These are phyloP conservation scores for Cucurbita maxima DNA, from an alignment of 306 rosid species.

Conservation along the genomic window DNA sequence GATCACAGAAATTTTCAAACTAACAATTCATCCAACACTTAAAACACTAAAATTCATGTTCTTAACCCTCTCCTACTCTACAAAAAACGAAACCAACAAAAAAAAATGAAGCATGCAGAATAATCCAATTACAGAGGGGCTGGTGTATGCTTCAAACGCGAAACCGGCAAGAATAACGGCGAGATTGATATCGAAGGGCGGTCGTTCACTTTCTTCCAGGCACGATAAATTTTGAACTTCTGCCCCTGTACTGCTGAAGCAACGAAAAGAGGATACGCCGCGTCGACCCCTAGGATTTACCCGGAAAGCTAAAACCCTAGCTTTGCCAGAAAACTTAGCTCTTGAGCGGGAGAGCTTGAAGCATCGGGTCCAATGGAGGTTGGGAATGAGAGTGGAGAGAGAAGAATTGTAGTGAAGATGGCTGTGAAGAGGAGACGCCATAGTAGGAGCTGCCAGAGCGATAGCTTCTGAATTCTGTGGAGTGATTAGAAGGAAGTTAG, in stretches of 20 bases:
- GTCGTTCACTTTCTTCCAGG: slow-evolving; percentile 30
- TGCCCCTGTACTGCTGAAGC: slow-evolving; percentile 30
- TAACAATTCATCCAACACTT: not conserved
- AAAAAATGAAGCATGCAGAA: not conserved
- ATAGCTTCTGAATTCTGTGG: not conserved
- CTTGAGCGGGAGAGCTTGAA: slow-evolving; percentile 14
- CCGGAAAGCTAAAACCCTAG: slow-evolving; percentile 13
- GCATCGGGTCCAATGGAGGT: not conserved
- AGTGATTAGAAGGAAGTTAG: not conserved
- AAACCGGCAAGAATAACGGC: slow-evolving; percentile 87
- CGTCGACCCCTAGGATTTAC: slow-evolving; percentile 4
- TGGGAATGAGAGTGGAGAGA: slow-evolving; percentile 16
- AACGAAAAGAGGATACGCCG: slow-evolving; percentile 19
- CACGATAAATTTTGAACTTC: slow-evolving; percentile 16
- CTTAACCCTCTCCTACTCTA: not conserved
- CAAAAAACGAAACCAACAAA: not conserved
- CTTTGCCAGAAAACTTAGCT: slow-evolving; percentile 16
- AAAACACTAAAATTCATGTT: not conserved
- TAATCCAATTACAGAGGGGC: slow-evolving; percentile 41
- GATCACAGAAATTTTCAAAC: not conserved
- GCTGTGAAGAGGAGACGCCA: slow-evolving; percentile 32
- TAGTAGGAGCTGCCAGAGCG: not conserved
- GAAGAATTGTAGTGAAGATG: slow-evolving; percentile 21
- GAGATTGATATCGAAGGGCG: slow-evolving; percentile 73
- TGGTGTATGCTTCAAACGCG: slow-evolving; percentile 75